Evolutionary conservation across 2,329 filamentous ascomycete species (phyloP).

Genomic region (Botrytis deweyae): DNA sequence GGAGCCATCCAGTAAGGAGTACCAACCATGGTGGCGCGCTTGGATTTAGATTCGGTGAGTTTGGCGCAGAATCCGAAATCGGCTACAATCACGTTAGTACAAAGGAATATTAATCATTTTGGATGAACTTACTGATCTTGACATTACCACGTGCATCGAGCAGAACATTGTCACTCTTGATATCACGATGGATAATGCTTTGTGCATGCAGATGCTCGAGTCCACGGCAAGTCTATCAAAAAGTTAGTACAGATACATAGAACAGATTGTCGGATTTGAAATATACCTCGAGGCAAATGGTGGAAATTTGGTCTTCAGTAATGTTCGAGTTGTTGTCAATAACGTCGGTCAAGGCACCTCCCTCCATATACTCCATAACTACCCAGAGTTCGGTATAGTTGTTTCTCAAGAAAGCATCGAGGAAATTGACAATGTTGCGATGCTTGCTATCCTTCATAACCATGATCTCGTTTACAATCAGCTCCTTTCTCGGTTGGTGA

Average conservation of each 20-base stretch:
- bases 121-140: constrained; percentile 76
- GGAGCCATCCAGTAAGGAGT: constrained; percentile 99
- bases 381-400: constrained; percentile 97
- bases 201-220: constrained; percentile 92
- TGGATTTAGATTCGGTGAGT: constrained; percentile 95
- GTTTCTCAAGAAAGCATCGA: constrained; percentile 94
- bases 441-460: constrained; percentile 99
- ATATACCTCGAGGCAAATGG: constrained; percentile 90
- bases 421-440: constrained; percentile 97
- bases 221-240: constrained; percentile 81
- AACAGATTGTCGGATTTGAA: not conserved
- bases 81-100: constrained; percentile 53
- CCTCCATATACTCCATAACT: constrained; percentile 99
- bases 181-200: constrained; percentile 97
- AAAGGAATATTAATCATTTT: not conserved
- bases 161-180: constrained; percentile 98
- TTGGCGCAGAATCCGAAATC: constrained; percentile 99
- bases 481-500: constrained; percentile 93
- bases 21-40: constrained; percentile 98
- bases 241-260: constrained; percentile 22
- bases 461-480: constrained; percentile 99
- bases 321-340: constrained; percentile 97
- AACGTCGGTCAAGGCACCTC: constrained; percentile 93
- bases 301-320: constrained; percentile 95
- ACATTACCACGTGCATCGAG: constrained; percentile 93